Conservation (phyloP, 75 land plant species). For the Pinus tabuliformis region DNA sequence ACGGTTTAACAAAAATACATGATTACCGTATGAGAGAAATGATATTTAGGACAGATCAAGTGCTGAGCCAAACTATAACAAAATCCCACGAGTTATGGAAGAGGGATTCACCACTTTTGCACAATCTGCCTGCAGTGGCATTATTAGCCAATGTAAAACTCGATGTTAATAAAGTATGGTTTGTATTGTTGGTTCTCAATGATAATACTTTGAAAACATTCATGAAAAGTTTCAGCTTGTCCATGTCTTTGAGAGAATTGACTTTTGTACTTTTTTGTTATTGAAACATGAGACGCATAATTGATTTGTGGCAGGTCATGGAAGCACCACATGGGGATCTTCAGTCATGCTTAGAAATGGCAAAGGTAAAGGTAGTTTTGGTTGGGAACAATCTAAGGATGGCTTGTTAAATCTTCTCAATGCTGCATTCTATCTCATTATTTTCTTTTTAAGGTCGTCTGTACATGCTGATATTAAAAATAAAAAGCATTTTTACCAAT, state of each 20-base stretch:
- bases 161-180: not conserved
- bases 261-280: not conserved
- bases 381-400: not conserved
- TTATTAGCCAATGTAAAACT: not conserved
- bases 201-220: not conserved
- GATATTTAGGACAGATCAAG: too few species aligned
- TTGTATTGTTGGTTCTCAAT: not conserved
- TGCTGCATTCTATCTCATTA: not conserved
- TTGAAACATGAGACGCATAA: not conserved
- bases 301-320: slow-evolving; percentile 49
- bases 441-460: not conserved
- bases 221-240: not conserved
- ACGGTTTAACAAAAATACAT: too few species aligned
- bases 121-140: too few species aligned
- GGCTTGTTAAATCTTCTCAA: not conserved
- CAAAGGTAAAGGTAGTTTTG: slow-evolving; percentile 57
- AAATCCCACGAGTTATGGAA: too few species aligned
- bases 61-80: too few species aligned
- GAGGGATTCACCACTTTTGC: too few species aligned
- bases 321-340: slow-evolving; percentile 84
- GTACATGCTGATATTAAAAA: not conserved
- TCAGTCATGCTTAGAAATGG: slow-evolving; percentile 81
- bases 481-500: not conserved
- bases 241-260: not conserved
- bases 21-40: too few species aligned